These are phyloP conservation scores for Pichia sp. DNA, from an alignment of 1,139 yeast genomes.

Conservation along the genomic window DNA sequence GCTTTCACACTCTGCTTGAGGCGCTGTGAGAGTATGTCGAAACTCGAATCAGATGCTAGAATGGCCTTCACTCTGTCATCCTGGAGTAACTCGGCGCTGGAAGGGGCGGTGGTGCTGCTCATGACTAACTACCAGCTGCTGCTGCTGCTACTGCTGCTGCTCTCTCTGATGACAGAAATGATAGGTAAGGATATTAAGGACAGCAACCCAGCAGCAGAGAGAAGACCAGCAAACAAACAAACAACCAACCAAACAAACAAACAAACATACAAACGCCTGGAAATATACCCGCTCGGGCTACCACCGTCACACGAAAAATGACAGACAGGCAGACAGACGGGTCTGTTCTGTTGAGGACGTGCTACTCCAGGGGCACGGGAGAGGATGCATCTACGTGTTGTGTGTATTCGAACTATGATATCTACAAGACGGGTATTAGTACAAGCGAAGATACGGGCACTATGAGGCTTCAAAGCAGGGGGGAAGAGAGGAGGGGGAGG, in stretches of 20 bases:
- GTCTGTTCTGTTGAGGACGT: neutral
- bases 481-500: neutral
- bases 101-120: slow-evolving; percentile 6
- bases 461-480: neutral
- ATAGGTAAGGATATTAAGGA: no score
- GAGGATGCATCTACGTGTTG: no score
- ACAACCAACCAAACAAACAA: no score
- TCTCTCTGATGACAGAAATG: no score
- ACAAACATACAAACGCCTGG: neutral
- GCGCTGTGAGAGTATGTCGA: slow-evolving; percentile 65
- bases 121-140: neutral
- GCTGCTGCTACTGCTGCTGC: neutral
- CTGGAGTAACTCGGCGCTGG: slow-evolving; percentile 34
- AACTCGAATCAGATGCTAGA: slow-evolving; percentile 52
- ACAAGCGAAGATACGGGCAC: no score
- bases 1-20: slow-evolving; percentile 76
- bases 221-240: no score
- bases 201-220: no score
- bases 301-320: neutral
- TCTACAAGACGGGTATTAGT: no score
- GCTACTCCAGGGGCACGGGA: neutral
- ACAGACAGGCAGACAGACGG: neutral
- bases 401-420: no score
- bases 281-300: neutral
- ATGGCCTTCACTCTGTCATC: slow-evolving; percentile 46